Conservation (phyloP, 768 basidiomycete species). For the Amanita exitialis region DNA sequence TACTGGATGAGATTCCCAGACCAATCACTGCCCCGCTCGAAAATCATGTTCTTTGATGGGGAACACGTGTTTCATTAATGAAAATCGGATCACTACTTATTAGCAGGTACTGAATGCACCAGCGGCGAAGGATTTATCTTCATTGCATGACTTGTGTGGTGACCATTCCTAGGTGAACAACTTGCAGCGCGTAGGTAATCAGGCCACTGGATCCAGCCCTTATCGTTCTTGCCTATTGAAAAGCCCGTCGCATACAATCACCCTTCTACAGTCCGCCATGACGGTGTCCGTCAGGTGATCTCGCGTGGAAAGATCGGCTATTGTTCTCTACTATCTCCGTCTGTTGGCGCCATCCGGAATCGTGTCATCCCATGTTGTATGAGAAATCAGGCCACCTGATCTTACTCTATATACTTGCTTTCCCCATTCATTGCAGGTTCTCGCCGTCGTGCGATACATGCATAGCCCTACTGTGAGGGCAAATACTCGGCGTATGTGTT, state of each 20-base stretch:
- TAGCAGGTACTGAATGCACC: not conserved
- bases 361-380: not conserved
- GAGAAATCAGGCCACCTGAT: not conserved
- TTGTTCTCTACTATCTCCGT: not conserved
- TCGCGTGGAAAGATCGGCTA: not conserved
- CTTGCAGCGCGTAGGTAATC: not conserved
- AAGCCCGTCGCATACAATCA: not conserved
- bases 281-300: not conserved
- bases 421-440: not conserved
- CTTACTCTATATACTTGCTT: not conserved
- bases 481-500: not conserved
- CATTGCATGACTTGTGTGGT: not conserved
- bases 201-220: not conserved
- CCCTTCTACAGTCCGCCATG: not conserved
- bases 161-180: not conserved
- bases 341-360: not conserved
- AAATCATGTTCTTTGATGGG: not conserved
- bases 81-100: slow-evolving; percentile 1
- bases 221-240: not conserved
- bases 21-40: not conserved
- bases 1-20: slow-evolving; percentile 5
- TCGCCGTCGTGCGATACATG: not conserved
- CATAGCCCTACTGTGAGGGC: not conserved
- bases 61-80: slow-evolving; percentile 2
- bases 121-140: not conserved